phyloP scores from a whole-genome alignment of 495 filamentous ascomycete genomes.

The Tuber calosporum region DNA sequence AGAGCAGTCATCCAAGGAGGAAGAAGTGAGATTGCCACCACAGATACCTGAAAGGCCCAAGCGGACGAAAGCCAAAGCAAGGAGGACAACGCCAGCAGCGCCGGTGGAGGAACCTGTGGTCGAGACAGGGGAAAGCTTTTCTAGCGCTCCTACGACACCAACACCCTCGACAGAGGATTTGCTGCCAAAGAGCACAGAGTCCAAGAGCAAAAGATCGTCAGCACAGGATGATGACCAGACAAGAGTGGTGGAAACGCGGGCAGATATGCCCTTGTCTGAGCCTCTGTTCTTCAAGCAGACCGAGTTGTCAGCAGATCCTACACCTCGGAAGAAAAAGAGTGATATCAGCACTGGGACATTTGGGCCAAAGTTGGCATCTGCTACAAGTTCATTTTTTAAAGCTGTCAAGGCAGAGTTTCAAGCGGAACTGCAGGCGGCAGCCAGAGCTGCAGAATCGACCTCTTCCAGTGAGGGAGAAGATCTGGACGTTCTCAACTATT shows the following conservation, averaged over 20 bases:
- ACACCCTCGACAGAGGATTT: conserved; percentile 21
- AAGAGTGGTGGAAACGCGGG: neutral
- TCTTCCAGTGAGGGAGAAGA: conserved; percentile 32
- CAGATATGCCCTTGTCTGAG: neutral
- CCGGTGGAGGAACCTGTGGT: conserved; percentile 8
- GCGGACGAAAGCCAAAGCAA: conserved; percentile 22
- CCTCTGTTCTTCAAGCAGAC: neutral
- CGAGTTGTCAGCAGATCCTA: conserved; percentile 18
- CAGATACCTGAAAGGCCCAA: conserved; percentile 24
- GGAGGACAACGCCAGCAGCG: conserved; percentile 7
- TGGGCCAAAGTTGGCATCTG: conserved; percentile 32
- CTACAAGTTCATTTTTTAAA: conserved; percentile 38
- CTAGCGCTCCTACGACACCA: conserved; percentile 12
- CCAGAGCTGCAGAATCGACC: conserved; percentile 11
- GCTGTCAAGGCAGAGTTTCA: conserved; percentile 40
- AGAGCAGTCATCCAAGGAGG: conserved; percentile 16
- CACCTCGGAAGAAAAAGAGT: conserved; percentile 33
- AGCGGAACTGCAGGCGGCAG: conserved; percentile 11
- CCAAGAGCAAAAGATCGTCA: conserved; percentile 21
- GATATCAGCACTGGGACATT: conserved; percentile 14
- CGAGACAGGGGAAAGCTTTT: conserved; percentile 9
- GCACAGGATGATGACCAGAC: conserved; percentile 2
- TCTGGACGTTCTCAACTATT: conserved; percentile 10
- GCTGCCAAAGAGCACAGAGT: conserved; percentile 10
- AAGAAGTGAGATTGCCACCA: conserved; percentile 9